Base-by-base conservation (phyloP, 768 basidiomycete genomes). In the Galerina sulciceps region DNA sequence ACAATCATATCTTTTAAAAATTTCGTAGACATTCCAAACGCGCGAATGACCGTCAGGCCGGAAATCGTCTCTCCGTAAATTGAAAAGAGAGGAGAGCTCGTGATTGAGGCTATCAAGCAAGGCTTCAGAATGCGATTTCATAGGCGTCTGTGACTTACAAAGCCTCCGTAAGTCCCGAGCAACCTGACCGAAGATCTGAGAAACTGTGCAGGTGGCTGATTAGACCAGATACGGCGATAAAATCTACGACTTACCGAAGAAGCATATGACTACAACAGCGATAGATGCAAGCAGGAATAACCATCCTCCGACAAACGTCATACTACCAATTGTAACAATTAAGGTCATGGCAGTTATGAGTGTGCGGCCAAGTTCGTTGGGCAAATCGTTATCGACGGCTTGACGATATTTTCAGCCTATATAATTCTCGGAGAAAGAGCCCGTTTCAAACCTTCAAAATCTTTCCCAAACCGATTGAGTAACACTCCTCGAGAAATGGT, bases 21-120 rank as follows among this genome's bases (percentile, higher is more conserved):
- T 68, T 93, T 93, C 36, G 91, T 90, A 18, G 90, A 87, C 15
- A 91, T 92, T 14, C 94, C 94, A 69, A 94, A 96, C 0, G 94
- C 89, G 42, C 94, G 88, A 26, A 94, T 71, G 50, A 79, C 72
- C 0, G 76, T 69, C n/a, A 78, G 72, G 15, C 78, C 78, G 34
- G 78, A 71, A 36, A 79, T 78, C 0, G 77, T 77, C 62, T 79
- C 78, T 8, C 78, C 78, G 50, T 79, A 79, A 14, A 79, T 76
- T 4, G 77, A 76, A 58, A 75, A 79, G 6, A 79, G 65, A 0
- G 77, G 78, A 18, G 74, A 75, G 23, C 70, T 69, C n/a, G 73
- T 74, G 10, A 73, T 70, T 36, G 74, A 75, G 20, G 71, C 74
- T 75, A 22, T 6, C 15, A n/a, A 41, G 4, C 13, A n/a, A 1